These are phyloP conservation scores for Polygonum aviculare DNA, from an alignment of 148 eudicot genomes.

Conservation along the genomic window DNA sequence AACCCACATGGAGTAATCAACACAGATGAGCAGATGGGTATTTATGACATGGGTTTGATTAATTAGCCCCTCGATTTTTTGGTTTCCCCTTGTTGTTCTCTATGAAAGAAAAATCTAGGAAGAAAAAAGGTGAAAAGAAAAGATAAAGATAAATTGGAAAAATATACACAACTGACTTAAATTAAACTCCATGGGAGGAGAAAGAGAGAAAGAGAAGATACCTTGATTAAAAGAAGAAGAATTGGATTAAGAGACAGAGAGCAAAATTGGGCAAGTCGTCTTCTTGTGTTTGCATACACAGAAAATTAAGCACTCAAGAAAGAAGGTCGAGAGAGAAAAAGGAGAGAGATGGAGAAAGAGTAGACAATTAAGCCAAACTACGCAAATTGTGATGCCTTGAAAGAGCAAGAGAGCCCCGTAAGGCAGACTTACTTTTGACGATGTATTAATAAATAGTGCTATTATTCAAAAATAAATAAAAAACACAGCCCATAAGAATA, in stretches of 20 bases:
- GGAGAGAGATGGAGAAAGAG: not conserved
- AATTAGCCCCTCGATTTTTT: not conserved
- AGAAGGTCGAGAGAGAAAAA: not conserved
- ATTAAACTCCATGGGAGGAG: not conserved
- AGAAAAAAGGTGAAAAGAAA: not conserved
- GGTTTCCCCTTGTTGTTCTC: not conserved
- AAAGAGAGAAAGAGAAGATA: slow-evolving; percentile 3
- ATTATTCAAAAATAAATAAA: not conserved
- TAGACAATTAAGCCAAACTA: not conserved
- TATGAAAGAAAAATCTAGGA: not conserved
- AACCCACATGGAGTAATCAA: not conserved
- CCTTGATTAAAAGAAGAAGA: slow-evolving; percentile 1
- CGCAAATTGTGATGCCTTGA: slow-evolving; percentile 8
- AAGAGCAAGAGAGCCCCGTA: slow-evolving; percentile 3
- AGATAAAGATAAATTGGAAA: not conserved
- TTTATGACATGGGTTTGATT: not conserved
- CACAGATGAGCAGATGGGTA: slow-evolving; percentile 8
- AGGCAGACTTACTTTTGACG: slow-evolving; percentile 10
- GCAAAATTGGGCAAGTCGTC: not conserved
- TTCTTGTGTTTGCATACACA: not conserved
- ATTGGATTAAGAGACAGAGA: not conserved
- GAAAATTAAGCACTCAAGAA: slow-evolving; percentile 1
- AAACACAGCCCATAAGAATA: not conserved
- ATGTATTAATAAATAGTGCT: not conserved
- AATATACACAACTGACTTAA: not conserved